phyloP scores from a whole-genome alignment of 176 grass and related monocot genomes.

The barley (Hordeum vulgare) region DNA sequence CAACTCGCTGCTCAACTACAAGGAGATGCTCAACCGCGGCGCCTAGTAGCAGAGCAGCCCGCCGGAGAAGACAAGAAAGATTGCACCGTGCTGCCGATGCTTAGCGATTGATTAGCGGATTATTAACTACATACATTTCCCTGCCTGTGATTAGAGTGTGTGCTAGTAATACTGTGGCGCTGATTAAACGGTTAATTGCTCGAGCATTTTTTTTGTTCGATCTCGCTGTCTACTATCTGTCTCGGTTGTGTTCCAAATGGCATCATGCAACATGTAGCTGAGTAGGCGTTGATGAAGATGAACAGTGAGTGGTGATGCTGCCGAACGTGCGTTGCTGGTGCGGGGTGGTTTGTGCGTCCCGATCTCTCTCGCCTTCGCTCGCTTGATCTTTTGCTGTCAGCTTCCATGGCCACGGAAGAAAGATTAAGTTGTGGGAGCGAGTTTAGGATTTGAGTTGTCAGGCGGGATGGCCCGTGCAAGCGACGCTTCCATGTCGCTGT shows the following conservation, averaged over 20 bases:
- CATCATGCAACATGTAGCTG: too few species aligned
- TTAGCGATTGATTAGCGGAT: neutral
- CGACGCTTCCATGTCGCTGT: neutral
- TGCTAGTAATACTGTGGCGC: too few species aligned
- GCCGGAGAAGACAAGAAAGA: neutral
- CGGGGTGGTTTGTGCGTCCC: neutral
- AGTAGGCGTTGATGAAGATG: neutral
- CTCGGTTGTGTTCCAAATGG: too few species aligned
- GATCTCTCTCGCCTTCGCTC: neutral
- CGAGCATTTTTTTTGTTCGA: too few species aligned
- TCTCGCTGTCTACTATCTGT: too few species aligned
- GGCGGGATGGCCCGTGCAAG: neutral
- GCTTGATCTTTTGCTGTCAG: neutral
- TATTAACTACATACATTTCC: neutral
- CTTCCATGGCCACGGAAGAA: neutral
- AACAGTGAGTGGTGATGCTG: neutral
- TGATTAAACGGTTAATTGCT: too few species aligned
- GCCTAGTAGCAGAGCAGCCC: neutral
- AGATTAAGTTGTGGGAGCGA: neutral
- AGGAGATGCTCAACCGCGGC: constrained; percentile 53
- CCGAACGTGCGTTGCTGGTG: neutral
- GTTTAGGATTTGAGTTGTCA: neutral
- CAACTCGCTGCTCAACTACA: constrained; percentile 78
- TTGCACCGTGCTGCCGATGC: neutral
- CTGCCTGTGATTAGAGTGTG: too few species aligned